Percentiles rank a stretch among this genome's conserved stretches.
Conservation (phyloP, 352 stramenopile species). For the Globisporangium solare region DNA sequence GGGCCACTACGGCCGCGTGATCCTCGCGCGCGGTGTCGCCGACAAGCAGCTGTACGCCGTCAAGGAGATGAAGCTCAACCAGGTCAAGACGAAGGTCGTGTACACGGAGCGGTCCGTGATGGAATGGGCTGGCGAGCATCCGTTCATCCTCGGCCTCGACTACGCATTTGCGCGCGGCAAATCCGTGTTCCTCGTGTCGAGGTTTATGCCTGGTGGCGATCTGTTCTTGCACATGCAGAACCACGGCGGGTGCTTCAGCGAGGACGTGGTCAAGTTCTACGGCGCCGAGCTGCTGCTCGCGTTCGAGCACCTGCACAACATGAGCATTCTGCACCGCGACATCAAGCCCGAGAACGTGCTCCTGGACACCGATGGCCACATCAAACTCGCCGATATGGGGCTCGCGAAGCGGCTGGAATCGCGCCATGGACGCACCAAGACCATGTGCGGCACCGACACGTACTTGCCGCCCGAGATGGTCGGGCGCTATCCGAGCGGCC, state of each 20-base stretch:
- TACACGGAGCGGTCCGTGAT: slow-evolving; percentile 81
- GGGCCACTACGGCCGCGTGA: slow-evolving; percentile 81
- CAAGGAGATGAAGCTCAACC: slow-evolving; percentile 89
- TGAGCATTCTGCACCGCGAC: slow-evolving; percentile 92
- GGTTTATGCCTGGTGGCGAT: slow-evolving; percentile 98
- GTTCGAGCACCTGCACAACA: slow-evolving; percentile 88
- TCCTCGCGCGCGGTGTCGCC: slow-evolving; percentile 37
- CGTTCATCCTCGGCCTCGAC: slow-evolving; percentile 97
- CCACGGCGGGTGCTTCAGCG: slow-evolving; percentile 70
- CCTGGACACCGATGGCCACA: slow-evolving; percentile 82
- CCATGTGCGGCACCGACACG: slow-evolving; percentile 88
- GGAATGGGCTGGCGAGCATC: slow-evolving; percentile 87
- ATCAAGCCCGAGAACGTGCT: slow-evolving; percentile 93
- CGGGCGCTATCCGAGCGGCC: slow-evolving; percentile 58
- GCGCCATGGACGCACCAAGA: slow-evolving; percentile 70
- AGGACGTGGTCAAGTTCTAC: slow-evolving; percentile 83
- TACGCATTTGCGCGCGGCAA: slow-evolving; percentile 94
- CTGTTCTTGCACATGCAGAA: slow-evolving; percentile 90
- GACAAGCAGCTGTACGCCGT: slow-evolving; percentile 73
- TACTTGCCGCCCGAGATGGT: slow-evolving; percentile 90
- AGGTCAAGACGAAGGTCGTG: slow-evolving; percentile 83
- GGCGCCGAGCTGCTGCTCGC: slow-evolving; percentile 75
- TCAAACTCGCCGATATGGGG: slow-evolving; percentile 90
- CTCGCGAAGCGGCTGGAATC: slow-evolving; percentile 86
- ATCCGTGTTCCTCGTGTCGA: slow-evolving; percentile 97